Conservation (phyloP, 225 moss, liverwort and hornwort genomes). For the Antitrichia curtipendula region DNA sequence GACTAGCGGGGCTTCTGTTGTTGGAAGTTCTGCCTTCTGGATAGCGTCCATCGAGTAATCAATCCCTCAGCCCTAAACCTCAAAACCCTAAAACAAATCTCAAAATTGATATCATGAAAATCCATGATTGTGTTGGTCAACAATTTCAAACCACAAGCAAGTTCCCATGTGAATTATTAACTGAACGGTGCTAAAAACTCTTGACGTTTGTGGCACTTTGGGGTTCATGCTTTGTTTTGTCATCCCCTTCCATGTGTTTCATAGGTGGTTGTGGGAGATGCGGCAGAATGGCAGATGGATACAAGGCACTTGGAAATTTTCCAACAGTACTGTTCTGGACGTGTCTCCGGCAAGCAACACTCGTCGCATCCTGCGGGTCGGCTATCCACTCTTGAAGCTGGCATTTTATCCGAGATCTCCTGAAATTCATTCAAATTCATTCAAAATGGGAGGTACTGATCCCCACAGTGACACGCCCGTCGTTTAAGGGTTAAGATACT, state of each 20-base stretch:
- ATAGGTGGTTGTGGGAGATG: constrained; percentile 19
- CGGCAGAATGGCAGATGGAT: constrained; percentile 8
- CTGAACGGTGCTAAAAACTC: neutral
- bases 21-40: constrained; percentile 16
- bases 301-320: constrained; percentile 9
- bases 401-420: neutral
- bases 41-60: constrained; percentile 9
- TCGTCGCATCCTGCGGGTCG: constrained; percentile 8
- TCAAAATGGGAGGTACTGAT: neutral
- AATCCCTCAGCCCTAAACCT: too few species aligned
- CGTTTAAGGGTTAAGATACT: too few species aligned
- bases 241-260: neutral
- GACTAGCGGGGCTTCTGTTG: constrained; percentile 10
- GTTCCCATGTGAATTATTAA: neutral
- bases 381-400: neutral
- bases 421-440: neutral
- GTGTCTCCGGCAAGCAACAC: neutral
- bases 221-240: neutral
- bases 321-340: constrained; percentile 4
- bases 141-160: neutral
- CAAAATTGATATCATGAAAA: too few species aligned
- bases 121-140: too few species aligned
- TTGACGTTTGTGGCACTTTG: neutral
- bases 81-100: too few species aligned
- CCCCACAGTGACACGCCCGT: too few species aligned